Conservation (phyloP, 2,329 filamentous ascomycete genomes). For the Sporothrix luriei region DNA sequence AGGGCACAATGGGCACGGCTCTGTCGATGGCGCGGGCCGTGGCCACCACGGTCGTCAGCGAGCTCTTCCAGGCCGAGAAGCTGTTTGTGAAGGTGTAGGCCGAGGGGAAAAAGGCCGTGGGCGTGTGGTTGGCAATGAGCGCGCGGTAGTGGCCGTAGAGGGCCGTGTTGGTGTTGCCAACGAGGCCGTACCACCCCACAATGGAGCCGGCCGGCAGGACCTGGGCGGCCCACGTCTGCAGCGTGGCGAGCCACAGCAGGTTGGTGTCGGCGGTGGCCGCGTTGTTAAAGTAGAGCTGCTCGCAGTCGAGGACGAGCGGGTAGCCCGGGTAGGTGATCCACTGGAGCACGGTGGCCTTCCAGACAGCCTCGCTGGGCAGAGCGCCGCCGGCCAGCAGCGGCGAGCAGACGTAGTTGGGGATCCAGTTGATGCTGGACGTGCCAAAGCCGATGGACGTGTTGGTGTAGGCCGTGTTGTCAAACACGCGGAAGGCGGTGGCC, state of each 20-base stretch:
- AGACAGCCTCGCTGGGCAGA: conserved; percentile 24
- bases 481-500: conserved; percentile 30
- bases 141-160: conserved; percentile 30
- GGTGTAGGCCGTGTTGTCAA: conserved; percentile 31
- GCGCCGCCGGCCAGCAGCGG: conserved; percentile 17
- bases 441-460: conserved; percentile 31
- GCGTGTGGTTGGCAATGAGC: conserved; percentile 32
- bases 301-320: conserved; percentile 32
- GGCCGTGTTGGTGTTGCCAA: conserved; percentile 29
- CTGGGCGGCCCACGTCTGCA: conserved; percentile 31
- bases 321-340: conserved; percentile 31
- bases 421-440: conserved; percentile 32
- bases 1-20: conserved; percentile 27
- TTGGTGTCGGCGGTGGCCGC: conserved; percentile 23
- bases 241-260: conserved; percentile 19
- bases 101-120: conserved; percentile 30
- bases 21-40: conserved; percentile 25
- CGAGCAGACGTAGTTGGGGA: conserved; percentile 29
- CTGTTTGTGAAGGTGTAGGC: conserved; percentile 31
- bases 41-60: neutral
- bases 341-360: conserved; percentile 24
- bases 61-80: conserved; percentile 26
- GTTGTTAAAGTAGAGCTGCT: conserved; percentile 29
- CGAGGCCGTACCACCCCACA: conserved; percentile 31
- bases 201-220: conserved; percentile 24